These are phyloP conservation scores for Tetramitus jugosus DNA, from an alignment of 208 protist species.

Conservation along the genomic window DNA sequence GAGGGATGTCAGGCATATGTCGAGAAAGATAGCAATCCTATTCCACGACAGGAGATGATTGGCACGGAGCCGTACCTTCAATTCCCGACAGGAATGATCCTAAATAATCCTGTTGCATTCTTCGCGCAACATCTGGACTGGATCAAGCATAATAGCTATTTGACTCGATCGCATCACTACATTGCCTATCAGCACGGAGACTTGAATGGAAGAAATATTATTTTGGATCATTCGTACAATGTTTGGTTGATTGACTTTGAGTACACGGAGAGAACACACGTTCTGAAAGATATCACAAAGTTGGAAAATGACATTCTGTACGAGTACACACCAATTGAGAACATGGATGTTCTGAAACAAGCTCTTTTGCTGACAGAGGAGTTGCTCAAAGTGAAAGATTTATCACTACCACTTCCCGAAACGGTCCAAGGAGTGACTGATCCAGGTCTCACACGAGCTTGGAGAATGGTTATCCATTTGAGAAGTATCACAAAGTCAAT, in stretches of 20 bases:
- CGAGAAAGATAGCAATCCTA: too few relatives aligned
- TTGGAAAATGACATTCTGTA: constrained; percentile 10
- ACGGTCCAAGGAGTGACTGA: neutral
- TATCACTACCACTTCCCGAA: neutral
- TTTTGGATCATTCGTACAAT: neutral
- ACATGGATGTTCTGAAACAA: neutral
- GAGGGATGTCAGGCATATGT: neutral
- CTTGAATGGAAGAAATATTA: constrained; percentile 11
- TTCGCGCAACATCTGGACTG: neutral
- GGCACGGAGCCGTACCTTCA: neutral
- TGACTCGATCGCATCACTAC: neutral
- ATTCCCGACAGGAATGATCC: neutral
- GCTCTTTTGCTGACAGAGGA: neutral
- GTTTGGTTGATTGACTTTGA: constrained; percentile 20
- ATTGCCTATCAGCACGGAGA: neutral
- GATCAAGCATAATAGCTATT: neutral
- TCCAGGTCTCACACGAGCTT: neutral
- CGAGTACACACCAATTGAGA: neutral
- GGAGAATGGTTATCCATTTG: neutral
- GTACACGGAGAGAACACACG: neutral
- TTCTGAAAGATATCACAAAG: constrained; percentile 8
- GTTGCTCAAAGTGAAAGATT: neutral
- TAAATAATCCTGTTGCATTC: neutral
- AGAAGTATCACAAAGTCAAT: neutral
- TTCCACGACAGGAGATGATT: neutral